Percentiles rank a stretch among this genome's conserved stretches.
Evolutionary conservation across 352 stramenopile genomes (phyloP).

Genomic region (Globisporangium iwayamae): DNA sequence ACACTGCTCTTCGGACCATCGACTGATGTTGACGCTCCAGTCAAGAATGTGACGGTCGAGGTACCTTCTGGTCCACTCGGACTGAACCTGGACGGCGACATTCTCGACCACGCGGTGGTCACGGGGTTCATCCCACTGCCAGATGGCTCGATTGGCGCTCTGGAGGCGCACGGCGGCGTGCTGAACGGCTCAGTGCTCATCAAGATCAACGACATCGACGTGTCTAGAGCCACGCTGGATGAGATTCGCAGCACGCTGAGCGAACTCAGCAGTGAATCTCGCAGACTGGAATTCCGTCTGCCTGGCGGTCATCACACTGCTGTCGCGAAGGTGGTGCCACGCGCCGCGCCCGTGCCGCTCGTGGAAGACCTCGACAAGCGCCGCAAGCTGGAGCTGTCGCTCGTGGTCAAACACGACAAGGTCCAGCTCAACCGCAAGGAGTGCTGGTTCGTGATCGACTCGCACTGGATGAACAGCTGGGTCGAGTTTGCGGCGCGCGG

Average conservation of each 20-base stretch:
- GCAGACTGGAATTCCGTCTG: constrained; percentile 44
- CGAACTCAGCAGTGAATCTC: constrained; percentile 25
- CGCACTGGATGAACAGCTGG: constrained; percentile 67
- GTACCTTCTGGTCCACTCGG: constrained; percentile 52
- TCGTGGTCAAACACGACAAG: constrained; percentile 55
- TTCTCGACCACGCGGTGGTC: constrained; percentile 41
- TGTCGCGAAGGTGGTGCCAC: constrained; percentile 11
- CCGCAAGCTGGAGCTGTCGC: constrained; percentile 50
- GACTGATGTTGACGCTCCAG: constrained; percentile 9
- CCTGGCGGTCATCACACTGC: constrained; percentile 16
- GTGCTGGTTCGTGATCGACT: constrained; percentile 68
- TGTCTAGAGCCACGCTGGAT: constrained; percentile 35
- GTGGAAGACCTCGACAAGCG: constrained; percentile 49
- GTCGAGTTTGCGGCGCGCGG: constrained; percentile 42
- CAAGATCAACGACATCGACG: constrained; percentile 59
- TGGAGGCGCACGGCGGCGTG: constrained; percentile 45
- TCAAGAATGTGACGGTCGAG: constrained; percentile 39
- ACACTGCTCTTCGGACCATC: constrained; percentile 18
- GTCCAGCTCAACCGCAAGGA: constrained; percentile 55
- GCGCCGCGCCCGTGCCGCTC: constrained; percentile 26
- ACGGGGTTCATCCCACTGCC: constrained; percentile 56
- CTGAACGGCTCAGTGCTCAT: constrained; percentile 43
- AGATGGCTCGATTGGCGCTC: constrained; percentile 37
- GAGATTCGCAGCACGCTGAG: constrained; percentile 43
- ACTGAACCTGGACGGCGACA: constrained; percentile 42